A percentile compares a stretch with the other conserved stretches of the same genome.
phyloP scores from a whole-genome alignment of 1,284 basidiomycete genomes.

The Testicularia cyperi region DNA sequence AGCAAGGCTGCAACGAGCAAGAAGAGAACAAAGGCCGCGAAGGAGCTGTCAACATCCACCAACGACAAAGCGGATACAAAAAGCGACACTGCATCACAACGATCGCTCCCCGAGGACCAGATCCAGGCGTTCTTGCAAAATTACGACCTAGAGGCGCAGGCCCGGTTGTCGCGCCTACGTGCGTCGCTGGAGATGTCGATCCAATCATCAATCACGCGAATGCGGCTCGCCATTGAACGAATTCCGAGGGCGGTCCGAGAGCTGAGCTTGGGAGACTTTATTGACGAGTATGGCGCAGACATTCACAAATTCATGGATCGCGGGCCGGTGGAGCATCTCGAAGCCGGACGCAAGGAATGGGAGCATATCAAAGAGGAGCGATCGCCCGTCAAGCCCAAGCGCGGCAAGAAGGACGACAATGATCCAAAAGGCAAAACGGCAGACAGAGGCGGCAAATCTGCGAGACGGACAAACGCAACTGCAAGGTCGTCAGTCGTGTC shows the following conservation, averaged over 20 bases:
- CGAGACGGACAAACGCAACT: conserved; percentile 5
- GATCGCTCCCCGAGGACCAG: conserved; percentile 36
- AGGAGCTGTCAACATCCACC: too few relatives aligned
- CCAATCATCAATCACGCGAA: conserved; percentile 18
- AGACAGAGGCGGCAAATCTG: conserved; percentile 4
- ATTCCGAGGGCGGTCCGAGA: conserved; percentile 37
- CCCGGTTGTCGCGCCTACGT: conserved; percentile 8
- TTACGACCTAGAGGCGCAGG: conserved; percentile 39
- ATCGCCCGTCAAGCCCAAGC: conserved; percentile 14
- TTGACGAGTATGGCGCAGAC: conserved; percentile 35
- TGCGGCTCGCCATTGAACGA: conserved; percentile 22
- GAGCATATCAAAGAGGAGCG: conserved; percentile 32
- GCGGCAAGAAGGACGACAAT: conserved; percentile 16
- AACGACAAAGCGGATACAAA: background rate
- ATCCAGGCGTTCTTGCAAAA: conserved; percentile 32
- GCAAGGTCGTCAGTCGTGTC: conserved; percentile 1
- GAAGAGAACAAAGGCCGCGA: background rate
- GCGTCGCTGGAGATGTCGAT: conserved; percentile 16
- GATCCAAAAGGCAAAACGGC: too few relatives aligned
- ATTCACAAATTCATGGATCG: conserved; percentile 35
- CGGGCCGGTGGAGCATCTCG: conserved; percentile 19
- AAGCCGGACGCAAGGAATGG: conserved; percentile 34
- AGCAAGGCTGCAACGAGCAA: conserved; percentile 15
- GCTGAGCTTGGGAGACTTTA: conserved; percentile 24
- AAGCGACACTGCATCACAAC: conserved; percentile 7